Percentiles rank a stretch among this genome's conserved stretches.
Conservation (phyloP, 805 yeast species). For the Nakazawaea laoshanensis region DNA sequence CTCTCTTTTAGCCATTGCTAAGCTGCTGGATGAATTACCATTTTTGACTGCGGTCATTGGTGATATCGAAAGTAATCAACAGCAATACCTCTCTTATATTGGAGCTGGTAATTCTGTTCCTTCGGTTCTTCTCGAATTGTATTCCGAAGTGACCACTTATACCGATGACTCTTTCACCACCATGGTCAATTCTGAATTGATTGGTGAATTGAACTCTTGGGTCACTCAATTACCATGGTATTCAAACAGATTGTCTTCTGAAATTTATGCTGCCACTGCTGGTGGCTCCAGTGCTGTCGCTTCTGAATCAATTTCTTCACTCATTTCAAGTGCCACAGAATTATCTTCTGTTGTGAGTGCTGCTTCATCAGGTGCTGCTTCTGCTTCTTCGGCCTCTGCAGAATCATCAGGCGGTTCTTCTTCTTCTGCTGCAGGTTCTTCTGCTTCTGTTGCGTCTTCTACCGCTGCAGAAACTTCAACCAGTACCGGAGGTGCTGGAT, state of each 20-base stretch:
- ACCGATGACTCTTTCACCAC: conserved; percentile 38
- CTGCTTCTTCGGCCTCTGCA: conserved; percentile 10
- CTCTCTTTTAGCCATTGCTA: not conserved
- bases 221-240: conserved; percentile 27
- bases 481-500: not conserved
- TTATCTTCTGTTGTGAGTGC: conserved; percentile 1
- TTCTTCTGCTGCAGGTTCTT: conserved; percentile 1
- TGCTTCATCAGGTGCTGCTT: conserved; percentile 7
- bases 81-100: conserved; percentile 24
- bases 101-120: conserved; percentile 21
- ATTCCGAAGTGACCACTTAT: conserved; percentile 26
- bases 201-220: conserved; percentile 12
- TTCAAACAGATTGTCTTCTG: conserved; percentile 19
- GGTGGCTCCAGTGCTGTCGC: conserved; percentile 11
- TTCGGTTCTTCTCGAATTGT: conserved; percentile 22
- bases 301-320: conserved; percentile 10
- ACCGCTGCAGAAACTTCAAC: conserved; percentile 1
- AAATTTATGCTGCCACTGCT: conserved; percentile 12
- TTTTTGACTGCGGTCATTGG: conserved; percentile 25
- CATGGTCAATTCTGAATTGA: conserved; percentile 19
- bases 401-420: conserved; percentile 10
- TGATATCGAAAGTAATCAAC: conserved; percentile 24
- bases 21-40: conserved; percentile 1
- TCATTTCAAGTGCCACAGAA: conserved; percentile 3
- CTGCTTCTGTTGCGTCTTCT: conserved; percentile 4